Base-by-base conservation (phyloP, 805 yeast genomes). In the Metschnikowia anglica region DNA sequence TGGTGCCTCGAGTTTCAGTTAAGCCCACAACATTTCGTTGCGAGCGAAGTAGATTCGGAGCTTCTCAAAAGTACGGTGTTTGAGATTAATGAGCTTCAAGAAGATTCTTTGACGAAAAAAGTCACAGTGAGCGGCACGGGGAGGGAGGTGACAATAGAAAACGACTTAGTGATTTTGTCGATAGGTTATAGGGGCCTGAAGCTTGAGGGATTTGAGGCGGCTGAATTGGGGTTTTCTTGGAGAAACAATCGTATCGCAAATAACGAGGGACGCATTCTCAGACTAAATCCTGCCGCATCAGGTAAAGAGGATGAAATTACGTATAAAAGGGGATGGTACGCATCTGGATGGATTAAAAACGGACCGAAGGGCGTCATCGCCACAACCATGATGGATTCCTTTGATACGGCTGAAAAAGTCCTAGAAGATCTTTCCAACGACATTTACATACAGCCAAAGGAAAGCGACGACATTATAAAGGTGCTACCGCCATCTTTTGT, bases 321-420 rank as follows among this genome's bases (percentile, higher is more conserved):
- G 58, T 58, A 54, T 33, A 52, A 59, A 34, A 57, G 56, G 2
- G 84, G 88, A 0, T 65, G 88, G 45, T 91, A 89, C 54, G 81
- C 86, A 2, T 70, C 89, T 7, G 99, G 99, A 0, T 93, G 99
- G 99, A 82, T 89, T 35, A 80, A 85, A 43, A 81, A 77, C 39
- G 95, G 96, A 1, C 85, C 96, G 6, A 76, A 76, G 21, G 99
- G 99, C 1, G 95, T 88, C 3, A 93, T 93, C 51, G 95, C 95
- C 13, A 75, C 87, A 11, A 88, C 98, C 0, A 86, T 91, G 84
- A 76, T 83, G 74, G 89, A 85, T 46, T 79, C 97, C 1, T 83
- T 83, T 49, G 76, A 79, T 7, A 82, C 91, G 0, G 91, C 88
- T 0, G 87, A 80, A 20, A 65, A 72, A 10, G 70, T 93, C 0